Evolutionary conservation across 108 stramenopile species (phyloP), one percentile per base, ranked within the genome.

Genomic region (Schizochytrium sp.): DNA sequence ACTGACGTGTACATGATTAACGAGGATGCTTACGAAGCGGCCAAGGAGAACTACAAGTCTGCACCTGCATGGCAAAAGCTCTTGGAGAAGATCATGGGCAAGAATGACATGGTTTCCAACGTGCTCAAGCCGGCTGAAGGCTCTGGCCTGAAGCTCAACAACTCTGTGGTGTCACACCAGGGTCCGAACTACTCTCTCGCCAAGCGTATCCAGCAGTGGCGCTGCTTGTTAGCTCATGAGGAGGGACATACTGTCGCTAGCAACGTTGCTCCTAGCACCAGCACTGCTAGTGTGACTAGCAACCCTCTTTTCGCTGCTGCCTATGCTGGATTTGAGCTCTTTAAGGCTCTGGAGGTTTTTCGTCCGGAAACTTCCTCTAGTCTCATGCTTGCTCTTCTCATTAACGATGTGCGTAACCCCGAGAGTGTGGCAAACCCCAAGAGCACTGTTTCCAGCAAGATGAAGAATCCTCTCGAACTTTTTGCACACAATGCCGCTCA

Each of bases 191-290:
- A 97, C 93, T 96, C 96, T 89, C 88, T 99, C 61, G 98, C 97
- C 57, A 99, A 99, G 93, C 97, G 98, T 58, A 94, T 99, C 93
- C 98, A 99, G 93, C 98, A 99, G 91, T 99, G 98, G 98, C 96
- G 98, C 55, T 97, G 97, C 40, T 90, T 98, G 61, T 92, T 97
- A 89, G 97, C 98, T 3, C 91, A 96, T 53, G 94, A 95, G 95
- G 93, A 96, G 90, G 96, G 97, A 19, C 95, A 94, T 91, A 94
- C 95, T 61, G 98, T 98, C 13, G 97, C 97, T 17, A 96, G 96
- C 92, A 99, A 98, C 92, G 94, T 99, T 72, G 98, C 98, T 15
- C 98, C 98, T 19, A 95, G 97, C 72, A 99, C 98, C 49, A 97
- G 97, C 46, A 99, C 98, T 42, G 95, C 92, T 3, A 97, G 97